phyloP scores from a whole-genome alignment of 495 filamentous ascomycete species.

The Podospora sp. region DNA sequence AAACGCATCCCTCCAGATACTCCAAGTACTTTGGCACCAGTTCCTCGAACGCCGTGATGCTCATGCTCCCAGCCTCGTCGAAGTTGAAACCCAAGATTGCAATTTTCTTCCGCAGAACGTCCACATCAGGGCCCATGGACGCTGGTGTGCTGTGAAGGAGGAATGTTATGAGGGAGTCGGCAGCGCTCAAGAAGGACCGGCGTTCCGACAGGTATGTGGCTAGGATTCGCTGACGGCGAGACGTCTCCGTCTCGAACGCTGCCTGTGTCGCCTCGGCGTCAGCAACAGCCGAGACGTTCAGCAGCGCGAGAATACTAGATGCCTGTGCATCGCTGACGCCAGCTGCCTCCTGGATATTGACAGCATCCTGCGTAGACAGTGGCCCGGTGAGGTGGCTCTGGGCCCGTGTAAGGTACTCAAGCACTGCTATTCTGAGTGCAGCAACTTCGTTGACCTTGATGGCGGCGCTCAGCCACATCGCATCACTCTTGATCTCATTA shows the following conservation, averaged over 20 bases:
- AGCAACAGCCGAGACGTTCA: conserved; percentile 43
- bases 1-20: conserved; percentile 40
- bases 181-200: conserved; percentile 55
- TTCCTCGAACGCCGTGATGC: conserved; percentile 32
- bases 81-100: conserved; percentile 29
- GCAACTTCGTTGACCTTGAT: conserved; percentile 77
- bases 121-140: conserved; percentile 29
- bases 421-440: conserved; percentile 75
- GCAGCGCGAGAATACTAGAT: conserved; percentile 47
- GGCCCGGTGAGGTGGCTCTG: conserved; percentile 63
- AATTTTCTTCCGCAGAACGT: conserved; percentile 31
- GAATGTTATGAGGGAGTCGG: conserved; percentile 47
- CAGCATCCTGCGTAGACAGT: conserved; percentile 68
- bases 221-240: conserved; percentile 64
- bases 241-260: conserved; percentile 58
- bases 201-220: conserved; percentile 71
- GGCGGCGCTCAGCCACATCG: conserved; percentile 78
- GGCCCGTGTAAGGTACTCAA: conserved; percentile 82
- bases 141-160: conserved; percentile 40
- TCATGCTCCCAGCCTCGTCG: conserved; percentile 20
- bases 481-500: conserved; percentile 80
- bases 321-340: conserved; percentile 59
- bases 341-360: conserved; percentile 66
- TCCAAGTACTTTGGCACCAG: conserved; percentile 45
- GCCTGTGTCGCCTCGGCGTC: conserved; percentile 54